Base-by-base conservation (phyloP, 352 stramenopile species). In the Ophiocytium majus region DNA sequence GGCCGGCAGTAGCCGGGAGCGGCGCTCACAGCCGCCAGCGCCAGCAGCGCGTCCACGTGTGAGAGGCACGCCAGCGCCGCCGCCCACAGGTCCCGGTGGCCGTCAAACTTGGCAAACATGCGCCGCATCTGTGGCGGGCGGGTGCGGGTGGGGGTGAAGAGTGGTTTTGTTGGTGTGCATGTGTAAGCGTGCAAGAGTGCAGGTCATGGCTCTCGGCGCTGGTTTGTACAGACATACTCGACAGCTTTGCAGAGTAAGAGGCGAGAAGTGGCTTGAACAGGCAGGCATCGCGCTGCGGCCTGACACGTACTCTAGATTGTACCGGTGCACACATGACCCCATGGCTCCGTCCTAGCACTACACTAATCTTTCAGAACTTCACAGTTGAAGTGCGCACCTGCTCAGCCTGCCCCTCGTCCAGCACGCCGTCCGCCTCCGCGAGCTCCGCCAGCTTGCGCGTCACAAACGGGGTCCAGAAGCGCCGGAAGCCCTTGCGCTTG, bases 41-140 rank as follows among this genome's bases (percentile, higher is more conserved):
- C 95, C 31, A 98, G 89, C 0, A 99, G 88, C 23, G 95, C 97
- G 90, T 99, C 97, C 31, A 99, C 90, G 80, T 98, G 93, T 0
- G 95, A 92, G 0, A 98, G 89, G 64, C 93, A 97, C 79, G 96
- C 92, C 17, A 98, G 94, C 9, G 95, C 94, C 34, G 95, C 93
- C 89, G 96, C 93, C 97, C 97, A 99, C 14, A 95, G 63, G 57
- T 86, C 85, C 80, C 91, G 82, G 85, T 91, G 78, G 0, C 86
- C 91, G 89, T 99, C 96, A 91, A 99, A 99, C 85, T 96, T 97
- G 78, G 95, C 93, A 91, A 99, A 99, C 63, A 99, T 93, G 19
- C 91, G 90, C 28, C 93, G 92, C 76, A 95, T 96, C 82, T 96
- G 80, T 5, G 43, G 43, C 5, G 43, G 43, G 43, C 5, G 43